phyloP scores from a whole-genome alignment of 1,284 basidiomycete genomes.

The Irpex sp. region DNA sequence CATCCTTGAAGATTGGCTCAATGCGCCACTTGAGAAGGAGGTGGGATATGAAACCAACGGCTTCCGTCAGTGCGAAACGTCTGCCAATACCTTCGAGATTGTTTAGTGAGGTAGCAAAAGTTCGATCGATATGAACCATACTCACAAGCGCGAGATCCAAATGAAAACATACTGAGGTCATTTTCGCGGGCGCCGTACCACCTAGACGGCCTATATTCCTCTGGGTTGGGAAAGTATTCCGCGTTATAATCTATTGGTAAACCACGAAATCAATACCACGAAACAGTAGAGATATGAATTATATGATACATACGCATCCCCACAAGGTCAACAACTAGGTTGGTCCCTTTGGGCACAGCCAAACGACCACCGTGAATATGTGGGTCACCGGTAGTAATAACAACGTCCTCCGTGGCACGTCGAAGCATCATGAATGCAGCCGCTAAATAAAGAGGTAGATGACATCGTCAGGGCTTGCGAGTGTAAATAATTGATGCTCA shows the following conservation, averaged over 20 bases:
- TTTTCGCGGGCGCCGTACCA: slow-evolving; percentile 30
- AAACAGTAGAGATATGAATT: too few species aligned
- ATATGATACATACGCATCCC: too few species aligned
- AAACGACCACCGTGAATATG: too few species aligned
- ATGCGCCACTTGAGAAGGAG: slow-evolving; percentile 4
- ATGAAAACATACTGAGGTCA: slow-evolving; percentile 9
- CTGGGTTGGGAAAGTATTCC: slow-evolving; percentile 36
- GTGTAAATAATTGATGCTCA: slow-evolving; percentile 38
- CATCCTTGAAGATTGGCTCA: background rate
- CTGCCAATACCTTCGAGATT: slow-evolving; percentile 7
- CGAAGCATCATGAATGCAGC: slow-evolving; percentile 23
- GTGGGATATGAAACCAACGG: slow-evolving; percentile 3
- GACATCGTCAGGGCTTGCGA: slow-evolving; percentile 15
- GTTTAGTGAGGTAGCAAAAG: background rate
- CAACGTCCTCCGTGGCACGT: slow-evolving; percentile 25
- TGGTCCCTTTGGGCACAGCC: too few species aligned
- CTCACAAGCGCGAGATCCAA: slow-evolving; percentile 47
- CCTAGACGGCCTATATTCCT: slow-evolving; percentile 34
- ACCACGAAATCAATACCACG: background rate
- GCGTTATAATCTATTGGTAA: slow-evolving; percentile 31
- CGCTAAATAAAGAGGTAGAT: slow-evolving; percentile 13
- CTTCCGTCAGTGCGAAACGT: slow-evolving; percentile 7
- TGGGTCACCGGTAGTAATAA: too few species aligned
- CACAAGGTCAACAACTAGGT: too few species aligned
- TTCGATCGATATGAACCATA: background rate